Evolutionary conservation across 805 yeast species (phyloP).

Genomic region (Naumovozyma baii): DNA sequence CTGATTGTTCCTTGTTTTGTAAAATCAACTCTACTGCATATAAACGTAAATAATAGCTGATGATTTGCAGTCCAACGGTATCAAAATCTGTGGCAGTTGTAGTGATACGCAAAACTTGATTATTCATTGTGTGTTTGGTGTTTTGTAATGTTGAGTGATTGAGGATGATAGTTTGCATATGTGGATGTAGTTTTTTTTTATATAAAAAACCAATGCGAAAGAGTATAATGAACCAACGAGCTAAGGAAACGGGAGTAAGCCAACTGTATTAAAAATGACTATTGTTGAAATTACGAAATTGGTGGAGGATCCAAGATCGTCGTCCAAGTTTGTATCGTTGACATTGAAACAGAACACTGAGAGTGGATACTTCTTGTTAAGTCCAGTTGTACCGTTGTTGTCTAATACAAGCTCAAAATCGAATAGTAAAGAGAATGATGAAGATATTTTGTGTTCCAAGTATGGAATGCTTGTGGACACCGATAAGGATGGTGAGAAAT

Average conservation of each 20-base stretch:
- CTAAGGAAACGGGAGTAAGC: too few species aligned
- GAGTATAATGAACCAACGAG: background rate
- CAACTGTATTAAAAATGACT: too few species aligned
- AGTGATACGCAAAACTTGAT: slow-evolving; percentile 5
- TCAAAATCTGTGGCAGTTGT: slow-evolving; percentile 21
- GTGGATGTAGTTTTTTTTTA: too few species aligned
- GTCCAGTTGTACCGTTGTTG: slow-evolving; percentile 19
- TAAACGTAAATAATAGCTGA: slow-evolving; percentile 32
- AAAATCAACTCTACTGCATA: slow-evolving; percentile 70
- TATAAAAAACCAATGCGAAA: background rate
- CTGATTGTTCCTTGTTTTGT: slow-evolving; percentile 36
- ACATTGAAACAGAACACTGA: slow-evolving; percentile 16
- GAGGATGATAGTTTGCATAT: too few species aligned
- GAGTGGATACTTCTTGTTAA: slow-evolving; percentile 19
- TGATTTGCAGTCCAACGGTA: slow-evolving; percentile 16
- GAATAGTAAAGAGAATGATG: background rate
- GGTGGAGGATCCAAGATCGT: slow-evolving; percentile 6
- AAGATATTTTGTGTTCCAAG: slow-evolving; percentile 16
- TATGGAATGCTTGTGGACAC: slow-evolving; percentile 23
- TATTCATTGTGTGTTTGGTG: too few species aligned
- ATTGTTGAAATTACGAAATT: slow-evolving; percentile 11
- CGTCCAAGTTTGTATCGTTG: slow-evolving; percentile 7
- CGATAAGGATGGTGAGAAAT: slow-evolving; percentile 19
- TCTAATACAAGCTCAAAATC: too few species aligned
- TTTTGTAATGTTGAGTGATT: too few species aligned